Base-by-base conservation (phyloP, 805 yeast genomes). In the Candida corydali region DNA sequence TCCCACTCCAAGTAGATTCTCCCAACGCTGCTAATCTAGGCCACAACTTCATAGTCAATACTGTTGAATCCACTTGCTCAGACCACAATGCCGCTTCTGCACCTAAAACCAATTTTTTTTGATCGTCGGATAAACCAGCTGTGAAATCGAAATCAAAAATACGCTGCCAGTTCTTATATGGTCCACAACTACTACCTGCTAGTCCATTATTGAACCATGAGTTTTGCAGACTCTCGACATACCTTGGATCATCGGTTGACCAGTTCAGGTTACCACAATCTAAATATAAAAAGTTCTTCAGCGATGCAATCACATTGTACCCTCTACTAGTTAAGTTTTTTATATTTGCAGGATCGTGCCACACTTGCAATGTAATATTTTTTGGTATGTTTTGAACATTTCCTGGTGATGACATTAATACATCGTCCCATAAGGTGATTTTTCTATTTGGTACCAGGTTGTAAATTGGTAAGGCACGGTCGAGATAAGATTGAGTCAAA, bases 1-100 rank as follows among this genome's bases (percentile, higher is more conserved):
- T 65, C 3, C 71, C 70, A 36, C 67, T 60, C 72, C 72, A 67
- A 2, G 59, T 49, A 7, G 49, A 42, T 46, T 67, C 73, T 1
- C 66, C 71, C 18, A 63, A 51, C 5, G 72, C 68, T 5, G 69
- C 69, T 3, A 65, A 42, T 33, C 72, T 46, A 4, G 71, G 68
- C 71, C 73, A 67, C 17, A 63, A 35, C 41, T 53, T 59, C 6
- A 38, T 39, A 8, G 59, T 56, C 10, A 64, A 44, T 10, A 55
- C 59, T 1, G 48, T 37, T 6, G 54, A 46, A 36, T 65, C 71
- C 4, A 46, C 57, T 44, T 60, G 66, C 41, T 67, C 72, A 1
- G 61, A 42, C 70, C 70, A 66, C 26, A 66, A 34, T 1, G 69
- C 59, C 6, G 51, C 69, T 37, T 61, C 70, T 2, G 61, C 69